Percentiles rank a stretch among this genome's conserved stretches.
phyloP scores from a whole-genome alignment of 345 rosid species.

The Garcia nutans region DNA sequence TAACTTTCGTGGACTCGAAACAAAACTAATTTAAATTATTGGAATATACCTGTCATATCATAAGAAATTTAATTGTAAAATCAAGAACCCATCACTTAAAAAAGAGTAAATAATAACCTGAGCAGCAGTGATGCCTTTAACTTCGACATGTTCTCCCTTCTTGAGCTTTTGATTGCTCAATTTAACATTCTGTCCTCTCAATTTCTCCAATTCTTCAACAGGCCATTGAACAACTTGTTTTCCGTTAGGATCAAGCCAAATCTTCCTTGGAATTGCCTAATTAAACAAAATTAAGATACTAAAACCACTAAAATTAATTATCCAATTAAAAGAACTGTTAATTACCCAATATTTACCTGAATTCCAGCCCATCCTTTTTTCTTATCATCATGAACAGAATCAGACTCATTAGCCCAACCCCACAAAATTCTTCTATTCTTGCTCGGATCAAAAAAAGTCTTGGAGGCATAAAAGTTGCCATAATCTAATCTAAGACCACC shows the following conservation, averaged over 20 bases:
- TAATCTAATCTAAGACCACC: conserved; percentile 70
- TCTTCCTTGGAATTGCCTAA: conserved; percentile 60
- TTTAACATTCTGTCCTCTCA: conserved; percentile 41
- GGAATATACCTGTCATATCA: too few species aligned
- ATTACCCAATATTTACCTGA: conserved; percentile 41
- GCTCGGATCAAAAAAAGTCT: conserved; percentile 60
- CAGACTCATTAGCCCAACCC: conserved; percentile 92
- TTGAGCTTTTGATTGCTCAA: conserved; percentile 33
- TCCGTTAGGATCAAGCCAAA: conserved; percentile 57
- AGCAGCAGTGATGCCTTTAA: conserved; percentile 65
- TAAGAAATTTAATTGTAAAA: too few species aligned
- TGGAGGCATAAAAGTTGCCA: conserved; percentile 86
- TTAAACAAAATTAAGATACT: background rate
- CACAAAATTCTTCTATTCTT: conserved; percentile 59
- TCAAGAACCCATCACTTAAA: background rate
- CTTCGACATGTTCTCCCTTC: conserved; percentile 48
- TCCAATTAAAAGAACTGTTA: background rate
- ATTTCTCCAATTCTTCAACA: conserved; percentile 53
- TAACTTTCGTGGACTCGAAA: too few species aligned
- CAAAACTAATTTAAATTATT: too few species aligned
- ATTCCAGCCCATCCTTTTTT: conserved; percentile 82
- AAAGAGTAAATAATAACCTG: conserved; percentile 37
- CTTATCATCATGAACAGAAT: conserved; percentile 36
- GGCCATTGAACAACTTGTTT: conserved; percentile 79
- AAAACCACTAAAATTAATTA: too few species aligned